Conservation (phyloP, 73 alveolate genomes). For the Stentor roeselii region DNA sequence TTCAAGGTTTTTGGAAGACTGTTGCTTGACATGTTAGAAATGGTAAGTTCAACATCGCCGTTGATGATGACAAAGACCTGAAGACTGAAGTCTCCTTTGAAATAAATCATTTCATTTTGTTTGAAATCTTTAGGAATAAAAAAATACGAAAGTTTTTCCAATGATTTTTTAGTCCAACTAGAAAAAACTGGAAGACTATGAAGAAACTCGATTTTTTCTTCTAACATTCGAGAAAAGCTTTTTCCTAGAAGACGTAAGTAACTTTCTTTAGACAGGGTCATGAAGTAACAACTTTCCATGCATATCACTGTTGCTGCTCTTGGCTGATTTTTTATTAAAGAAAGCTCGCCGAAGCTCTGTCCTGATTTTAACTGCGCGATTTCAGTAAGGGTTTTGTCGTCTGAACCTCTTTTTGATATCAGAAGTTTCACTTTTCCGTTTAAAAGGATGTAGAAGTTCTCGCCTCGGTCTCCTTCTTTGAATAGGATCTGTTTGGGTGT, state of each 20-base stretch:
- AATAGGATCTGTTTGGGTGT: background rate
- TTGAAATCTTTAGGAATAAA: background rate
- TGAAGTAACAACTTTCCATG: slow-evolving; percentile 40
- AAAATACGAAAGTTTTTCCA: slow-evolving; percentile 28
- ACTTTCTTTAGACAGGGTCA: slow-evolving; percentile 39
- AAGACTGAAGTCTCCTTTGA: slow-evolving; percentile 31
- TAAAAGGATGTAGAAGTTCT: slow-evolving; percentile 27
- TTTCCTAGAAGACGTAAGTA: slow-evolving; percentile 35
- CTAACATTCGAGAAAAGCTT: slow-evolving; percentile 28
- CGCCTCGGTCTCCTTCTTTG: slow-evolving; percentile 29
- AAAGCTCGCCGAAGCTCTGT: slow-evolving; percentile 73
- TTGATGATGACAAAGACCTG: slow-evolving; percentile 32
- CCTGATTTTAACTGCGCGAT: slow-evolving; percentile 27
- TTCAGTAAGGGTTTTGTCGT: background rate
- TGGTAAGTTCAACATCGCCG: slow-evolving; percentile 53
- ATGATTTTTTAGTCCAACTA: slow-evolving; percentile 35
- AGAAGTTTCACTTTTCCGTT: slow-evolving; percentile 25
- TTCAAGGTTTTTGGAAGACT: background rate
- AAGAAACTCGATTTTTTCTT: slow-evolving; percentile 34
- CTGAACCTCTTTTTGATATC: background rate
- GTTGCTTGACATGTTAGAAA: background rate
- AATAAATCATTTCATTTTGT: slow-evolving; percentile 25
- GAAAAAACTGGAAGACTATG: slow-evolving; percentile 31
- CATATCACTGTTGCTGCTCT: slow-evolving; percentile 65
- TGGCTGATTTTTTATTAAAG: slow-evolving; percentile 61